Conservation (phyloP, 2,329 filamentous ascomycete species). For the Pseudofabraea citricarpa region DNA sequence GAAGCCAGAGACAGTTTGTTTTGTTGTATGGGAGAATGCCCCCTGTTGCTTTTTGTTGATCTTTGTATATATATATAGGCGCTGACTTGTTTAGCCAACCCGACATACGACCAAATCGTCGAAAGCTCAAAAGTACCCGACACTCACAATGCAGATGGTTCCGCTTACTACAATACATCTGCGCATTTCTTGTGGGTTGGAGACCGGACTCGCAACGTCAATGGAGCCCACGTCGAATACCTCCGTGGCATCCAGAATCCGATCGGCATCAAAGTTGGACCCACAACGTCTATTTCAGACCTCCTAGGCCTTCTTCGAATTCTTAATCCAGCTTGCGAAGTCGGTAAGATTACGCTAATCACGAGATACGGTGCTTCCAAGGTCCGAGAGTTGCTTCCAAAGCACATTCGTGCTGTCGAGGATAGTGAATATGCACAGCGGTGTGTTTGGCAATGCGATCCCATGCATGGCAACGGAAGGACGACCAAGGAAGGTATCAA, state of each 20-base stretch:
- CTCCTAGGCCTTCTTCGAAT: slow-evolving; percentile 75
- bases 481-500: slow-evolving; percentile 76
- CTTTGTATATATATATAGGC: too few species aligned
- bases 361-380: slow-evolving; percentile 85
- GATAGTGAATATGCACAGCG: slow-evolving; percentile 59
- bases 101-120: slow-evolving; percentile 18
- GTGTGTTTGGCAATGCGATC: slow-evolving; percentile 97
- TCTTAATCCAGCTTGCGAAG: slow-evolving; percentile 76
- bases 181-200: slow-evolving; percentile 98
- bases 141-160: not conserved
- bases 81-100: not conserved
- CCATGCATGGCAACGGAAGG: slow-evolving; percentile 86
- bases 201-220: slow-evolving; percentile 88
- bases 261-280: slow-evolving; percentile 93
- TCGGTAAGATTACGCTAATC: slow-evolving; percentile 93
- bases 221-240: slow-evolving; percentile 94
- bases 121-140: slow-evolving; percentile 24
- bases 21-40: too few species aligned
- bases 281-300: slow-evolving; percentile 72
- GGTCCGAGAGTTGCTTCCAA: slow-evolving; percentile 70
- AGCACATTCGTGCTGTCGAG: slow-evolving; percentile 86
- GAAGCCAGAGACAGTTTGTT: too few species aligned
- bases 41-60: too few species aligned
- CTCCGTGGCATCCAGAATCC: slow-evolving; percentile 95
- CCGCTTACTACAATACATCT: slow-evolving; percentile 82